These are phyloP conservation scores for Plectranthus barbatus DNA, from an alignment of 257 asterid genomes.

Conservation along the genomic window DNA sequence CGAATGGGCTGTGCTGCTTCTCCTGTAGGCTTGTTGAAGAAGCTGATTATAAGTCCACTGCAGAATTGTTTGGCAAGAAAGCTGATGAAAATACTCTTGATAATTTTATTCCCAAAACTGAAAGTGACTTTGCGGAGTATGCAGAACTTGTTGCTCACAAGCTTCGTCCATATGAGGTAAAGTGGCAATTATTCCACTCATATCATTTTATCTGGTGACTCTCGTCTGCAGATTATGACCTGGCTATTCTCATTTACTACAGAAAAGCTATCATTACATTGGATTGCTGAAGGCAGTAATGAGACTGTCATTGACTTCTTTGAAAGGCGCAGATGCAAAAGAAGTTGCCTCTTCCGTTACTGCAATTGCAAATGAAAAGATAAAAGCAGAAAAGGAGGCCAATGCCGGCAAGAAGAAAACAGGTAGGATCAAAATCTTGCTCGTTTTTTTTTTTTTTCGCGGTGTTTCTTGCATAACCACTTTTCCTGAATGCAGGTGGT, in stretches of 20 bases:
- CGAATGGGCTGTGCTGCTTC: background rate
- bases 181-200: background rate
- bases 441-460: background rate
- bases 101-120: conserved; percentile 76
- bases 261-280: conserved; percentile 92
- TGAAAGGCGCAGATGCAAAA: conserved; percentile 91
- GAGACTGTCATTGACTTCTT: conserved; percentile 67
- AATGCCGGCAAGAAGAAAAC: conserved; percentile 86
- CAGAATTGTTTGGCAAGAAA: conserved; percentile 69
- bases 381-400: conserved; percentile 91
- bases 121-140: conserved; percentile 72
- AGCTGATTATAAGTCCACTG: conserved; percentile 84
- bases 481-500: conserved; percentile 37
- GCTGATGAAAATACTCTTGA: conserved; percentile 67
- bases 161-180: conserved; percentile 79
- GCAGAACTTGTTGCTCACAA: conserved; percentile 77
- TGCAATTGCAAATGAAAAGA: conserved; percentile 94
- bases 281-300: conserved; percentile 79
- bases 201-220: background rate
- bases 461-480: background rate
- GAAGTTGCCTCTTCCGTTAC: conserved; percentile 84
- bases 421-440: conserved; percentile 27
- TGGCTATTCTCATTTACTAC: conserved; percentile 14
- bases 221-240: conserved; percentile 34
- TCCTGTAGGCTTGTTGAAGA: conserved; percentile 83